phyloP scores from a whole-genome alignment of 306 rosid species.

The Inga oerstediana region DNA sequence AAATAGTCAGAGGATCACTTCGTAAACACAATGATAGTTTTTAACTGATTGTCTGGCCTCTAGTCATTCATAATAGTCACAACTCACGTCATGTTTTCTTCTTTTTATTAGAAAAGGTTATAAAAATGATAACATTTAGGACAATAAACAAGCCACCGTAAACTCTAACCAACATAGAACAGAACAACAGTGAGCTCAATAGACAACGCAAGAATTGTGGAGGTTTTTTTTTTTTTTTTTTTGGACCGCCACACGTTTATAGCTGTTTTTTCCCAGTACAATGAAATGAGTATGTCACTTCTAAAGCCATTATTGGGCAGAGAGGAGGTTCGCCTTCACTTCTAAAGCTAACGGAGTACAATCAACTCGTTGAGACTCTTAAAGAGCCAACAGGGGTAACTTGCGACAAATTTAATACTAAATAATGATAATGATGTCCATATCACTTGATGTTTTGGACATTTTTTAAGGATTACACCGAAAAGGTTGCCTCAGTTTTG shows the following conservation, averaged over 20 bases:
- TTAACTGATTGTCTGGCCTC: constrained; percentile 2
- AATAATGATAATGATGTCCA: not conserved
- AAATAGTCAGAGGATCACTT: constrained; percentile 33
- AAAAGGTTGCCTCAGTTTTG: not conserved
- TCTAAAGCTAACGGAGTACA: too few relatives aligned
- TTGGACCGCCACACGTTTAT: too few relatives aligned
- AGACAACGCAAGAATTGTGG: not conserved
- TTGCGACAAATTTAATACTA: not conserved
- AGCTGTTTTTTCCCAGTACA: not conserved
- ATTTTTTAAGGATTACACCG: not conserved
- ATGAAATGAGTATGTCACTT: not conserved
- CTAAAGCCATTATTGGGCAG: too few relatives aligned
- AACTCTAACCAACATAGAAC: not conserved
- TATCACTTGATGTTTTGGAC: not conserved
- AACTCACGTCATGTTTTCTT: not conserved
- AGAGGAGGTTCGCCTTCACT: too few relatives aligned
- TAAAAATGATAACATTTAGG: not conserved
- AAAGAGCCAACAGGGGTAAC: constrained; percentile 7
- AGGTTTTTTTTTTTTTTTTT: not conserved
- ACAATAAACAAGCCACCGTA: not conserved
- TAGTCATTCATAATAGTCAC: not conserved
- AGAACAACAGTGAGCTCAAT: not conserved
- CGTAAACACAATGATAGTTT: not conserved
- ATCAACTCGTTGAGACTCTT: not conserved
- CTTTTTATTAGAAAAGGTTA: not conserved